Percentiles rank a stretch among this genome's conserved stretches.
These are phyloP conservation scores for Phyllosticta capitalensis DNA, from an alignment of 2,329 filamentous ascomycete species.

Conservation along the genomic window DNA sequence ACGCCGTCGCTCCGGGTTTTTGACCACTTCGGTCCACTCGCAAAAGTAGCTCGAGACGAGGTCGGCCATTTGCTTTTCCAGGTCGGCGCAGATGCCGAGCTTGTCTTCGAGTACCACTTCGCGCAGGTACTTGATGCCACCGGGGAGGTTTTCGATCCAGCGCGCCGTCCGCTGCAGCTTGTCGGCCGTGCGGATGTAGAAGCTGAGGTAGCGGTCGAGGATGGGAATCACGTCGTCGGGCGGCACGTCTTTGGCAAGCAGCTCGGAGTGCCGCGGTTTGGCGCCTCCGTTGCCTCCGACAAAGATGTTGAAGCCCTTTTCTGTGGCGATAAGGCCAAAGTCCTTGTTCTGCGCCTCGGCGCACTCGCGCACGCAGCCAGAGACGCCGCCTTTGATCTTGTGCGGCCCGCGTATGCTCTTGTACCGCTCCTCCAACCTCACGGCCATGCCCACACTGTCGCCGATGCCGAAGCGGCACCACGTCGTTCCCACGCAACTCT, in stretches of 20 bases:
- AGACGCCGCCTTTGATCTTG: constrained; percentile 86
- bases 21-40: constrained; percentile 81
- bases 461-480: constrained; percentile 88
- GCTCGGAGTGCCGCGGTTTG: constrained; percentile 70
- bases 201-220: constrained; percentile 80
- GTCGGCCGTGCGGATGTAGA: constrained; percentile 89
- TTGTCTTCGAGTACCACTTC: constrained; percentile 79
- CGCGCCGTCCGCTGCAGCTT: constrained; percentile 80
- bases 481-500: constrained; percentile 82
- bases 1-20: constrained; percentile 54
- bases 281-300: constrained; percentile 84
- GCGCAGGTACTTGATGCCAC: constrained; percentile 72
- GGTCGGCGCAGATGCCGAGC: constrained; percentile 71
- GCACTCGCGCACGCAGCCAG: constrained; percentile 85
- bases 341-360: constrained; percentile 91
- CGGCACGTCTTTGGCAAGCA: constrained; percentile 78
- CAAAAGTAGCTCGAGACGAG: constrained; percentile 79
- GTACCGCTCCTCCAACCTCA: constrained; percentile 79
- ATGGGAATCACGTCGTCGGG: constrained; percentile 75
- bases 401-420: constrained; percentile 84
- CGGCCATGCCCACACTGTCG: constrained; percentile 84
- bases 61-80: constrained; percentile 81
- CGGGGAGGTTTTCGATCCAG: constrained; percentile 77
- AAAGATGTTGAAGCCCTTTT: constrained; percentile 90
- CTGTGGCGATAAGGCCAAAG: constrained; percentile 83